Base-by-base conservation (phyloP, 176 grass and related monocot species). In the Musa troglodytarum region DNA sequence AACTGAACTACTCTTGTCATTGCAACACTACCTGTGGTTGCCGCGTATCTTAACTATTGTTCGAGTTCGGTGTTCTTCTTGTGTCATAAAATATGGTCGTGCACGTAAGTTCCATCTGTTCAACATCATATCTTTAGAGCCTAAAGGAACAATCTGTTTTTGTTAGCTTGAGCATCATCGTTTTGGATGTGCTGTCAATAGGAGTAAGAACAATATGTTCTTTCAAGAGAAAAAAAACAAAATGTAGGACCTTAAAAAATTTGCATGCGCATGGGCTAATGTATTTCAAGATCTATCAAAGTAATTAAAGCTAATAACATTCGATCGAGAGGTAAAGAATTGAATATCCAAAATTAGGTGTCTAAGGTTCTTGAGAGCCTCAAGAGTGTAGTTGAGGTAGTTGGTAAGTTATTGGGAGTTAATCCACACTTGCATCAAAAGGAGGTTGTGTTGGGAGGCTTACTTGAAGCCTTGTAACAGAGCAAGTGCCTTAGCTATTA, bases 181-280 rank as follows among this genome's bases (percentile, higher is more conserved):
- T 96, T 88, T 92, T 96, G 77, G 92, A 96, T 52, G 86, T 85
- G 83, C 74, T 96, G 49, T 88, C 92, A 11, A 96, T 92, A 88
- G 86, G 81, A 61, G 92, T 87, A 81, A 87, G 92, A 77, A 28
- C 4, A 43, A 43, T 43, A 6, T 43, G 34, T 43, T 43, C 3
- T 43, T 83, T 62, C 86, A 86, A 82, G 92, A 92, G 74, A 64
- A 28, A 53, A 53, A 85, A 96, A 53, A 92, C 89, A 29, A 92
- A 34, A 34, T 34, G 3, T 43, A 43, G 0, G 34, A 43, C 34
- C 34, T 43, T 53, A 26, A 89, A 49, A 81, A 89, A 92, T 81
- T 78, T 92, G 49, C 92, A 82, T 82, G 92, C 89, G 15, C 92
- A 96, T 69, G 92, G 92, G 19, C 92, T 89, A 74, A 89, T 92